These are phyloP conservation scores for Ceratobasidium sp. DNA, from an alignment of 1,284 basidiomycete species.

Conservation along the genomic window DNA sequence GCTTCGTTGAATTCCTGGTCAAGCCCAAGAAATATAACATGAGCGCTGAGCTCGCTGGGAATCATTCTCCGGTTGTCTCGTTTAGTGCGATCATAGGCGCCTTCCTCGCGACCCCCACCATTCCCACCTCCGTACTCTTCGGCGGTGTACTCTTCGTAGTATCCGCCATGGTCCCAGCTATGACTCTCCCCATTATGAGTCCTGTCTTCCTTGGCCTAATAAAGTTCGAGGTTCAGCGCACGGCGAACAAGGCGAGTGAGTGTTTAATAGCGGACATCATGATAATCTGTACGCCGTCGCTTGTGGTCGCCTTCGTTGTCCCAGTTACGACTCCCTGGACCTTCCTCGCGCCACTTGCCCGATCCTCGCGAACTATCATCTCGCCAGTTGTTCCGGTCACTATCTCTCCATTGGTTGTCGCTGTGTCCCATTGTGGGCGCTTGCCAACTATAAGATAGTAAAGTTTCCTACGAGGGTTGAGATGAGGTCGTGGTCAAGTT, in stretches of 20 bases:
- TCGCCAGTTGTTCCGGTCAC: conserved; percentile 29
- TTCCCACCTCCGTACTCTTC: conserved; percentile 42
- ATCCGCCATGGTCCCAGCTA: conserved; percentile 58
- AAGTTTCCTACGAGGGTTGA: background rate
- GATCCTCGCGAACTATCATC: conserved; percentile 32
- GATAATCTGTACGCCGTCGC: conserved; percentile 61
- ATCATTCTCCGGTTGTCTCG: conserved; percentile 69
- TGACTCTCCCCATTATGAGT: conserved; percentile 60
- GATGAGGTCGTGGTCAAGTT: conserved; percentile 23
- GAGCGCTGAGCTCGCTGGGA: conserved; percentile 84
- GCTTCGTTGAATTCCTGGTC: conserved; percentile 91
- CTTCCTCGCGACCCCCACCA: conserved; percentile 52
- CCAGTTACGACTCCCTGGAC: conserved; percentile 6
- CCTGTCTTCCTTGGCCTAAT: conserved; percentile 47
- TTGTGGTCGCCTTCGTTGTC: conserved; percentile 70
- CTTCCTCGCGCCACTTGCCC: conserved; percentile 42
- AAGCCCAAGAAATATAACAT: conserved; percentile 92
- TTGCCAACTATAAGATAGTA: background rate
- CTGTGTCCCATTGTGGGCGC: conserved; percentile 6
- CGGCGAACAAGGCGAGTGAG: conserved; percentile 19
- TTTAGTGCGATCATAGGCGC: conserved; percentile 55
- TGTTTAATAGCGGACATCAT: conserved; percentile 41
- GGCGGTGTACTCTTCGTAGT: conserved; percentile 52
- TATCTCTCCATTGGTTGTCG: conserved; percentile 30
- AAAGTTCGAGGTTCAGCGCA: conserved; percentile 42